These are phyloP conservation scores for Westerdykella sp. DNA, from an alignment of 2,329 filamentous ascomycete genomes.

Conservation along the genomic window DNA sequence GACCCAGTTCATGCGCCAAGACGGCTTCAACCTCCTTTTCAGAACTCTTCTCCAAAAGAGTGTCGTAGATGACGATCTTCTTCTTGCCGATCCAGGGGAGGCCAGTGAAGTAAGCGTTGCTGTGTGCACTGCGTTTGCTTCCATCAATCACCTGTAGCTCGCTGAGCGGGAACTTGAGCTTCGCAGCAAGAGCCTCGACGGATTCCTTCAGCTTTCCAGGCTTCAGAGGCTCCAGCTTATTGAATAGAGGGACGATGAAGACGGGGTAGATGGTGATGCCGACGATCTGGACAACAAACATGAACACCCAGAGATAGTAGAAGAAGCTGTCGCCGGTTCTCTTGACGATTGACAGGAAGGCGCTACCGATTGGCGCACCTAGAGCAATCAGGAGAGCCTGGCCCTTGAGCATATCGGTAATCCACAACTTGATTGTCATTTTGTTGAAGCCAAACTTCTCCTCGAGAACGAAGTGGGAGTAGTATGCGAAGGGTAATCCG, in stretches of 20 bases:
- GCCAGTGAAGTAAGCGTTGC: slow-evolving; percentile 93
- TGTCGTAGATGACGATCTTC: slow-evolving; percentile 99
- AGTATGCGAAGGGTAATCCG: slow-evolving; percentile 75
- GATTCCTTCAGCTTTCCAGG: slow-evolving; percentile 80
- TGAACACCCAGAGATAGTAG: slow-evolving; percentile 95
- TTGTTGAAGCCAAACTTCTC: slow-evolving; percentile 99
- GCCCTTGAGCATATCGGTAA: slow-evolving; percentile 86
- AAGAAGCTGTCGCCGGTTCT: slow-evolving; percentile 93
- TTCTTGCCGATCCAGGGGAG: slow-evolving; percentile 86
- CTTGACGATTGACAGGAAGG: slow-evolving; percentile 88
- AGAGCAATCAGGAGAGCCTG: slow-evolving; percentile 75
- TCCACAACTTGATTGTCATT: slow-evolving; percentile 81
- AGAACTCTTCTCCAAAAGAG: slow-evolving; percentile 89
- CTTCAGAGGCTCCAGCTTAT: slow-evolving; percentile 90
- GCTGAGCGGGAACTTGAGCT: slow-evolving; percentile 82
- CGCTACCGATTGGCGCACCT: slow-evolving; percentile 81
- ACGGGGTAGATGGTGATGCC: slow-evolving; percentile 96
- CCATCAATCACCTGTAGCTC: slow-evolving; percentile 94
- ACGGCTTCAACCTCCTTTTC: slow-evolving; percentile 91
- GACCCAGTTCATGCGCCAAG: slow-evolving; percentile 88
- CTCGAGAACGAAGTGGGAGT: slow-evolving; percentile 92
- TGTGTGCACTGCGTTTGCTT: slow-evolving; percentile 80
- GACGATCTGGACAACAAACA: slow-evolving; percentile 81
- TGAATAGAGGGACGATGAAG: slow-evolving; percentile 90
- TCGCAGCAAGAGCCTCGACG: slow-evolving; percentile 76